Evolutionary conservation across 768 basidiomycete genomes (phyloP), one percentile per base, ranked within the genome.

Genomic region (Naganishia kalamii): DNA sequence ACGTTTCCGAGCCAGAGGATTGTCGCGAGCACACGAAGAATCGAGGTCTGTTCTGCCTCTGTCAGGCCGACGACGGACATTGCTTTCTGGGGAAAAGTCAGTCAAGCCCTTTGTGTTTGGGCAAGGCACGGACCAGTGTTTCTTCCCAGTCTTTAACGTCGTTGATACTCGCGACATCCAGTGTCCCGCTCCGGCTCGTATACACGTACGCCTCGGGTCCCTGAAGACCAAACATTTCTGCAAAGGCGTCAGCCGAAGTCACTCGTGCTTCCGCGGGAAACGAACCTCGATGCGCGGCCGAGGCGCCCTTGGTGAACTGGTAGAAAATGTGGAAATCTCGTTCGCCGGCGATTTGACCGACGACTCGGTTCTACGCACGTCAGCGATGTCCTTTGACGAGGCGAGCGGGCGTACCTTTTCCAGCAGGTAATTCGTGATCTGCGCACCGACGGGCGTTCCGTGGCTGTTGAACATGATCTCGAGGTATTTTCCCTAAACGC

Each of bases 311-410:
- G 29, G 96, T 97, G 78, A 98, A 96, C 75, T 99, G 96, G 78
- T 98, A 99, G 82, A 99, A 98, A 67, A 99, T 93, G 74, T 99
- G 96, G 79, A 98, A 98, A 77, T 96, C 90, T 67, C 96, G 86
- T 79, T 99, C 96, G 70, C 89, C 88, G 76, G 90, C 88, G 62
- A 98, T 89, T 75, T 99, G 96, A 35, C 93, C 92, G 12, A 97
- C 93, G 13, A 98, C 91, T 66, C 81, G 80, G 49, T 75, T 75
- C 79, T 79, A 41, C 25, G 23, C 29, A 48, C 17, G 62, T 32
- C 10, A 41, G 25, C 23, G 7, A 19, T 23, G 25, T 0, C 0
- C 23, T 12, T 41, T 15, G 21, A n/a, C 2, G 15, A 3, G 13
- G 17, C 29, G 17, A 35, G 5, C 5, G n/a, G n/a, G 60, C 92